Evolutionary conservation across 805 yeast genomes (phyloP).

Genomic region (Pichia scutulata): DNA sequence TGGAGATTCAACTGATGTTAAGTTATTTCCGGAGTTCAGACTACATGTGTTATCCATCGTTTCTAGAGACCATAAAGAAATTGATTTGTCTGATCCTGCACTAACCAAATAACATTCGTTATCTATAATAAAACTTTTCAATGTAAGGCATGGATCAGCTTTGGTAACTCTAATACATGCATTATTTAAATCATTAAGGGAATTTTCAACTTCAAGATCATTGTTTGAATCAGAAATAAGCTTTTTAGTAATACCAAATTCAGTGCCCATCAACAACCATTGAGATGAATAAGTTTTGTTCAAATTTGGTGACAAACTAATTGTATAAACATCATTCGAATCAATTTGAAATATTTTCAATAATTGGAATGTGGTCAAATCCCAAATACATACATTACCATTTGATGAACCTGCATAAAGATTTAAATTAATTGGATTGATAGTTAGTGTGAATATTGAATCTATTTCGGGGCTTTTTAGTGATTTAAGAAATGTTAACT

Average conservation of each 20-base stretch:
- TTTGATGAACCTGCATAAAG: slow-evolving; percentile 76
- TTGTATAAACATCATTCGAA: slow-evolving; percentile 49
- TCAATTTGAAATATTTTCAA: slow-evolving; percentile 37
- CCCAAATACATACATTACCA: slow-evolving; percentile 80
- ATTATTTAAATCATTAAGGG: slow-evolving; percentile 11
- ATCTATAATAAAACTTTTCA: slow-evolving; percentile 37
- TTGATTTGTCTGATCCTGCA: slow-evolving; percentile 63
- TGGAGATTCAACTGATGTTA: neutral
- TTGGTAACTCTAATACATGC: slow-evolving; percentile 7
- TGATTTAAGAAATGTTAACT: slow-evolving; percentile 25
- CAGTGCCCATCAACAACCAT: slow-evolving; percentile 48
- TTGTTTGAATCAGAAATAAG: slow-evolving; percentile 14
- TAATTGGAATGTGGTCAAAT: slow-evolving; percentile 70
- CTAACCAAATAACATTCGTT: slow-evolving; percentile 44
- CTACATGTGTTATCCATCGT: slow-evolving; percentile 12
- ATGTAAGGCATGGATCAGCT: slow-evolving; percentile 39
- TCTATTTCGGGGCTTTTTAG: slow-evolving; percentile 50
- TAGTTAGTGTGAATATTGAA: slow-evolving; percentile 62
- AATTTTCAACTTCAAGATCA: slow-evolving; percentile 29
- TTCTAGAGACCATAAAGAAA: slow-evolving; percentile 64
- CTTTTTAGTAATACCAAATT: slow-evolving; percentile 22
- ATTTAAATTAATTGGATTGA: slow-evolving; percentile 45
- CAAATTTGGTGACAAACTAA: slow-evolving; percentile 36
- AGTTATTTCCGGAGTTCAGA: neutral
- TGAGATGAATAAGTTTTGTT: slow-evolving; percentile 25